phyloP scores from a whole-genome alignment of 208 protist genomes.

The Leishmania tropica region DNA sequence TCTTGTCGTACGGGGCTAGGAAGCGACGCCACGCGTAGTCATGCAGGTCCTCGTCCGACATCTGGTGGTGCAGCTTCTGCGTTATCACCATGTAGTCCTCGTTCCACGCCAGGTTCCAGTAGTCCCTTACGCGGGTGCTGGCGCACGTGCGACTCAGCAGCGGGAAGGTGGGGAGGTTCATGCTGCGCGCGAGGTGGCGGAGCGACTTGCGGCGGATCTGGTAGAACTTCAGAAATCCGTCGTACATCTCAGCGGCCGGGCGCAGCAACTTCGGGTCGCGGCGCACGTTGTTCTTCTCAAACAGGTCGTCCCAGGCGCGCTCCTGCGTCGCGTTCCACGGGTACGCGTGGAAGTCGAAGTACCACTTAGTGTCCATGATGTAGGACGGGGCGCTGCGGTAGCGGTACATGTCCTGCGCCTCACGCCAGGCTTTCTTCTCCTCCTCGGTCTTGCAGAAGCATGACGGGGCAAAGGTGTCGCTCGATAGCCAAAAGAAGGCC shows the following conservation, averaged over 20 bases:
- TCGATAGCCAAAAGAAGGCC: conserved; percentile 85
- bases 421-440: conserved; percentile 79
- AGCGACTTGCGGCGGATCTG: conserved; percentile 85
- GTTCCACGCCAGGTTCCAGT: conserved; percentile 90
- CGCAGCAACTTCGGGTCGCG: conserved; percentile 84
- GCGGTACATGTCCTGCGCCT: conserved; percentile 90
- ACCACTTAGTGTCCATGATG: conserved; percentile 90
- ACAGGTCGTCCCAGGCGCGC: conserved; percentile 90
- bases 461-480: conserved; percentile 88
- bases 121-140: conserved; percentile 87
- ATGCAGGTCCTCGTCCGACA: conserved; percentile 90
- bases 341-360: conserved; percentile 89
- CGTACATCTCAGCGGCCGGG: conserved; percentile 90
- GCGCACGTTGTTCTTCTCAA: conserved; percentile 93
- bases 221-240: conserved; percentile 85
- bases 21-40: conserved; percentile 92
- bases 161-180: conserved; percentile 91
- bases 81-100: conserved; percentile 94
- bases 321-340: conserved; percentile 78
- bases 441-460: conserved; percentile 63
- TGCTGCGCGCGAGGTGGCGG: conserved; percentile 85
- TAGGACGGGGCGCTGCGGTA: conserved; percentile 88
- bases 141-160: conserved; percentile 83
- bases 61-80: conserved; percentile 83
- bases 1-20: conserved; percentile 89